Conservation (phyloP, 371 early-diverging fungal species). For the Mucor lusitanicus region DNA sequence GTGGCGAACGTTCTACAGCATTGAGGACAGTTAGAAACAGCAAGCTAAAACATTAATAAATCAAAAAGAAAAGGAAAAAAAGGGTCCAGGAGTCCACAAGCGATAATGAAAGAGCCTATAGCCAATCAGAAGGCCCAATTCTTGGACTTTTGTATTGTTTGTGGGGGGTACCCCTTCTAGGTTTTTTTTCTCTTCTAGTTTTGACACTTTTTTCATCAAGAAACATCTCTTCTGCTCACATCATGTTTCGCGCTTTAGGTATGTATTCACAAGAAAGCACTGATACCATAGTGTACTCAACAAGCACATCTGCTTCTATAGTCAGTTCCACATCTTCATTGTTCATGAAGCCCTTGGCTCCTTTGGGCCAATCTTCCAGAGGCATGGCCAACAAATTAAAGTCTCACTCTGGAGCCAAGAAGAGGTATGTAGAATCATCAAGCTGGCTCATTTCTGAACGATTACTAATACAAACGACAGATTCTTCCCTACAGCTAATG, state of each 20-base stretch:
- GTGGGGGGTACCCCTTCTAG: neutral
- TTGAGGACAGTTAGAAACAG: no score
- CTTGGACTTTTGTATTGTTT: no score
- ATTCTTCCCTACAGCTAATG: slow-evolving; percentile 47
- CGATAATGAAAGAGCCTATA: no score
- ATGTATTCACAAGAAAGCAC: neutral
- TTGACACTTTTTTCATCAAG: neutral
- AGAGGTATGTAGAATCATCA: slow-evolving; percentile 33
- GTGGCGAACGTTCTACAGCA: no score
- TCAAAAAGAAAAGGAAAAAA: no score
- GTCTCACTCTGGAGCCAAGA: slow-evolving; percentile 54
- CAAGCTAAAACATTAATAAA: no score
- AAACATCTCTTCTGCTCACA: slow-evolving; percentile 7
- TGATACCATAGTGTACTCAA: neutral
- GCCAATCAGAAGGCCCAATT: no score
- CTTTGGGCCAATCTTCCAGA: slow-evolving; percentile 37
- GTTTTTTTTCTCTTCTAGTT: neutral
- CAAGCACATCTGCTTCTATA: neutral
- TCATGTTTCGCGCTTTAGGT: slow-evolving; percentile 24
- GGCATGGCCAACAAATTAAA: slow-evolving; percentile 52
- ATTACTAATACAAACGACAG: slow-evolving; percentile 12
- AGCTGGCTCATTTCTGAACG: neutral
- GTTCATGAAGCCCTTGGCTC: slow-evolving; percentile 23
- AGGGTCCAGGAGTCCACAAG: no score
- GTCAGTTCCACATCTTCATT: slow-evolving; percentile 18